Base-by-base conservation (phyloP, 2,329 filamentous ascomycete genomes). In the Claviceps maximensis region DNA sequence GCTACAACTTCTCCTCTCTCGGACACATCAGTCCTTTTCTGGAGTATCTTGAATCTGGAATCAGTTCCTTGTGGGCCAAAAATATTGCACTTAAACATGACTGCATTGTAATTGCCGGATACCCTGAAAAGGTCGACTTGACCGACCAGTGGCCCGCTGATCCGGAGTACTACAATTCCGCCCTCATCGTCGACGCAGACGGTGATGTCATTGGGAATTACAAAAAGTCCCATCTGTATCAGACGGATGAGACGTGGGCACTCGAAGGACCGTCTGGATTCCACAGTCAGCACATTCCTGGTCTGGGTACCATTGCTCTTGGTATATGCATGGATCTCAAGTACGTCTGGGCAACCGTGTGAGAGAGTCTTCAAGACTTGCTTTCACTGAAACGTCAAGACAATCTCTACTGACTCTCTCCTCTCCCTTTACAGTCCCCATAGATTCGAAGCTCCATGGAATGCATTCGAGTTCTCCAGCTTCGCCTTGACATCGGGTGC, bases 1-100 rank as follows among this genome's bases (percentile, higher is more conserved):
- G 87, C 31, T 93, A 90, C 71, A 89, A 89, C 64, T 91, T 90
- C 70, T 76, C 78, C 44, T 85, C 82, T 0, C 65, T 87, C 2
- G 70, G 77, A 33, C 75, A 87, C 1, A 89, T 91, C 45, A 67
- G 69, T 1, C 84, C 85, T 0, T 86, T 74, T 58, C 77, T 91
- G 3, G 87, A 93, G 61, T 77, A 74, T 0, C 78, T 78, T 0
- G 76, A 78, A 5, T 72, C 78, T 0, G 87, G 87, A 0, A 79
- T 85, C 51, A 82, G 76, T 7, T 82, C 86, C 0, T 66, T 84
- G 21, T 93, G 87, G 87, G 86, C 86, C 0, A 73, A 79, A 40
- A 79, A 76, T 0, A 79, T 75, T 0, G 87, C 87, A 0, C 70
- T 80, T 23, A 82, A 81, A 58, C 74, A 85, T 60, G 73, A 82